Evolutionary conservation across 495 filamentous ascomycete species (phyloP), one percentile per base, ranked within the genome.

Genomic region (Talaromyces adpressus): DNA sequence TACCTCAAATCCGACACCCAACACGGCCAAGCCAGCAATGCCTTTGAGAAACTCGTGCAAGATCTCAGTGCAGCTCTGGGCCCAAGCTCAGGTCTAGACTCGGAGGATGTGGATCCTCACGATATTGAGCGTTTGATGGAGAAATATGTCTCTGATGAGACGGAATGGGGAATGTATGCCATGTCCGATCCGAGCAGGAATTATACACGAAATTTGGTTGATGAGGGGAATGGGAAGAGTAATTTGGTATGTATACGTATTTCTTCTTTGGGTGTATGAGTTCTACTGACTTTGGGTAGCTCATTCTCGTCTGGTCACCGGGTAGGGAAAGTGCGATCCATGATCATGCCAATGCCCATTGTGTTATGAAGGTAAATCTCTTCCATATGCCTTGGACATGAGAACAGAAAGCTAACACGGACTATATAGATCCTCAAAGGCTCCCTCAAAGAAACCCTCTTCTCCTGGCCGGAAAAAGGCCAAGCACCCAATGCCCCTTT

Each of bases 271-370:
- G 29, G 29, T 29, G 29, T 29, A 27, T 27, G 25, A 27, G 25
- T 4, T 27, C 25, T 27, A 4, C 62, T 29, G 69, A 71, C 30
- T 27, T 18, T 34, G 16, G 9, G 12, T 57, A 93, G 85, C 82
- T 97, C 56, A 85, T 97, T 20, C 82, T 97, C 11, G 93, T 96
- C n/a, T 97, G 93, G 93, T 88, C 83, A 12, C 93, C 93, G 20
- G 89, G 91, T n/a, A 91, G 91, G 73, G 85, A 85, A 22, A 92
- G 87, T 69, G 85, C 85, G 1, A 89, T 97, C 64, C 93, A 97
- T 73, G 93, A 97, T 69, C 91, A 94, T 72, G 89, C 90, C 65
- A 87, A 91, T 68, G 88, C 91, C 25, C 90, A 93, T 68, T 94
- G 91, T 61, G 75, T 86, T 34, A 86, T 86, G 83, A 86, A 86